Conservation (phyloP, 176 grass and related monocot species). For the Oropetium thomaeum region DNA sequence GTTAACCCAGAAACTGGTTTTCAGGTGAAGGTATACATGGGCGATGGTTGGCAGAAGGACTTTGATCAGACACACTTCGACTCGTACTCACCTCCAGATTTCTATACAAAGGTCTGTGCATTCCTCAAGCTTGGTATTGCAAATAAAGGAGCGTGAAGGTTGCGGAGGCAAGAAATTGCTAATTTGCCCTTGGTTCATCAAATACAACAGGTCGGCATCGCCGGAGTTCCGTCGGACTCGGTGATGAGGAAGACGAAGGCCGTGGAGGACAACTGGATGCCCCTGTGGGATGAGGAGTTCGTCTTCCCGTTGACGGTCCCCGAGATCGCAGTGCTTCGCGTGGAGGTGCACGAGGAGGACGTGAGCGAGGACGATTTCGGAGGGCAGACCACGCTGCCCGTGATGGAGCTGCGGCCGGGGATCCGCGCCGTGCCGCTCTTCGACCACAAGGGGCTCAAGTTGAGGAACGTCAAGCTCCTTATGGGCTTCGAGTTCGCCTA, state of each 20-base stretch:
- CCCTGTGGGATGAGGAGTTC: slow-evolving; percentile 82
- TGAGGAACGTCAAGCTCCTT: slow-evolving; percentile 78
- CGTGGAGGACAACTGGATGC: slow-evolving; percentile 88
- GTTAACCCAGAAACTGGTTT: neutral
- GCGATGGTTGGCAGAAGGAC: slow-evolving; percentile 79
- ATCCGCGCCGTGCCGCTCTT: slow-evolving; percentile 67
- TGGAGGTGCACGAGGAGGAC: slow-evolving; percentile 94
- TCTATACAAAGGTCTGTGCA: slow-evolving; percentile 63
- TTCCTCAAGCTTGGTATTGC: neutral
- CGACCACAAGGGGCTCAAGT: slow-evolving; percentile 63
- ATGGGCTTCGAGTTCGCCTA: slow-evolving; percentile 75
- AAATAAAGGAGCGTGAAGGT: neutral
- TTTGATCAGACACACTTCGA: slow-evolving; percentile 88
- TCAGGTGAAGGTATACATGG: slow-evolving; percentile 95
- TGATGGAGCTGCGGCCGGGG: slow-evolving; percentile 71
- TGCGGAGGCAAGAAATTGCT: neutral
- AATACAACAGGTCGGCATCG: slow-evolving; percentile 78
- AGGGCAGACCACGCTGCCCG: slow-evolving; percentile 67
- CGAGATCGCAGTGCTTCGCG: slow-evolving; percentile 80
- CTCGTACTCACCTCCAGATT: slow-evolving; percentile 89
- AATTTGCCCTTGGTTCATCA: neutral
- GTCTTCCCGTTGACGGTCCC: slow-evolving; percentile 70
- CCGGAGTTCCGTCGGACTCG: slow-evolving; percentile 84
- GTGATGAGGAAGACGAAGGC: slow-evolving; percentile 83
- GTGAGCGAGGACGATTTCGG: slow-evolving; percentile 93